These are phyloP conservation scores for Huntiella decipiens DNA, from an alignment of 2,329 filamentous ascomycete genomes.

Conservation along the genomic window DNA sequence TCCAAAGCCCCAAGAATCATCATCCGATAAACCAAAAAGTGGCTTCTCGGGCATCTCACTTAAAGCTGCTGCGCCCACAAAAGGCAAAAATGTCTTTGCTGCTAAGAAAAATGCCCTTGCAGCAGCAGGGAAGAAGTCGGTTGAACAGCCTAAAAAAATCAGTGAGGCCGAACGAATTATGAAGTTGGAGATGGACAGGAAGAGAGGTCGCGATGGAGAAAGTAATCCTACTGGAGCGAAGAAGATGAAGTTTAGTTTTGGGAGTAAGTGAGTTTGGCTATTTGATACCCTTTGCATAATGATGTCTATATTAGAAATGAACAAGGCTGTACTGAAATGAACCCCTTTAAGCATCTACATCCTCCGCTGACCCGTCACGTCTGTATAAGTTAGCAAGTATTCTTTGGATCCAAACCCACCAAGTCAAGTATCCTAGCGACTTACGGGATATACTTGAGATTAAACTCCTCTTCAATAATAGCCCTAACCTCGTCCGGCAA, in stretches of 20 bases:
- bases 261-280: conserved; percentile 1
- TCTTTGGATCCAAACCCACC: too few relatives aligned
- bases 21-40: conserved; percentile 20
- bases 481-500: conserved; percentile 45
- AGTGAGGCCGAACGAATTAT: conserved; percentile 78
- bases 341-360: conserved; percentile 24
- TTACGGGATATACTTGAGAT: conserved; percentile 47
- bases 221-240: conserved; percentile 24
- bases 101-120: conserved; percentile 12
- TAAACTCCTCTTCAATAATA: conserved; percentile 41
- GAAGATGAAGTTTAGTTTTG: conserved; percentile 19
- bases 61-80: conserved; percentile 36
- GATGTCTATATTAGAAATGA: neutral
- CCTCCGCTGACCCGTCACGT: conserved; percentile 36
- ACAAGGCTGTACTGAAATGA: neutral
- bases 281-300: neutral
- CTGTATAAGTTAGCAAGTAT: conserved; percentile 17
- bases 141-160: conserved; percentile 58
- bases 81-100: conserved; percentile 55
- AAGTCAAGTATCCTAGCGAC: conserved; percentile 14
- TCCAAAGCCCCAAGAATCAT: neutral
- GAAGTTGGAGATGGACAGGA: conserved; percentile 63
- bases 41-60: conserved; percentile 33
- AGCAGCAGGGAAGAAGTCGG: conserved; percentile 28
- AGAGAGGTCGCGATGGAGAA: conserved; percentile 33